These are phyloP conservation scores for Aspergillus viridinutans DNA, from an alignment of 2,329 filamentous ascomycete species.

Conservation along the genomic window DNA sequence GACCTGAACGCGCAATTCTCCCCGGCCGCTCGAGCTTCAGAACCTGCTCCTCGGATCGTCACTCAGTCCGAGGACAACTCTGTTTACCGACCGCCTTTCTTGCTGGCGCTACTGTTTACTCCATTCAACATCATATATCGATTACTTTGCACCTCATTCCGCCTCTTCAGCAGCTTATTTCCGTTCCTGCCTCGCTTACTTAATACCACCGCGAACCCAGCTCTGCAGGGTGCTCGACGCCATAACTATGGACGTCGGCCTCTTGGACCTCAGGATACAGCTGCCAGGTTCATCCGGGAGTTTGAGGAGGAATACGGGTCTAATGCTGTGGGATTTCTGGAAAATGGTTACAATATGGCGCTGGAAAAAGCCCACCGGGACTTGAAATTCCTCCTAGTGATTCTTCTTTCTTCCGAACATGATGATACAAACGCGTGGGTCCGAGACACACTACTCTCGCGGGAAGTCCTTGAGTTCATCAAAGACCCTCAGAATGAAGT, in stretches of 20 bases:
- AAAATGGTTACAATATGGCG: slow-evolving; percentile 87
- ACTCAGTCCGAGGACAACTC: slow-evolving; percentile 65
- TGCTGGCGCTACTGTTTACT: slow-evolving; percentile 73
- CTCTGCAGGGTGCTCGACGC: slow-evolving; percentile 41
- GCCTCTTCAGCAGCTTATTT: slow-evolving; percentile 71
- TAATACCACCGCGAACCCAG: slow-evolving; percentile 44
- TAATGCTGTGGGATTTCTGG: slow-evolving; percentile 66
- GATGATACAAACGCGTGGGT: slow-evolving; percentile 84
- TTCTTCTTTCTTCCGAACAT: slow-evolving; percentile 87
- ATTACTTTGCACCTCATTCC: slow-evolving; percentile 62
- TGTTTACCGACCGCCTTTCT: slow-evolving; percentile 65
- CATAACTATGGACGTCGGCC: slow-evolving; percentile 68
- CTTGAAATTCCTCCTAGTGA: slow-evolving; percentile 82
- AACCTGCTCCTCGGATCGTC: slow-evolving; percentile 77
- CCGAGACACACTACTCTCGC: slow-evolving; percentile 72
- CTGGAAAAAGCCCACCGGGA: slow-evolving; percentile 87
- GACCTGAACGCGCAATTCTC: slow-evolving; percentile 31
- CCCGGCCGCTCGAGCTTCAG: slow-evolving; percentile 46
- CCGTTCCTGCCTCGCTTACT: slow-evolving; percentile 70
- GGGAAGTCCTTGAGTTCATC: slow-evolving; percentile 69
- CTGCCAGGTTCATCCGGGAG: slow-evolving; percentile 81
- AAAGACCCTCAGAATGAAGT: slow-evolving; percentile 73
- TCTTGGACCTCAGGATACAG: slow-evolving; percentile 80
- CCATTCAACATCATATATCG: slow-evolving; percentile 77
- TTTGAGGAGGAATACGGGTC: slow-evolving; percentile 90